Percentiles rank a stretch among this genome's conserved stretches.
Evolutionary conservation across 495 filamentous ascomycete species (phyloP).

Genomic region (Neurospora tetrasperma): DNA sequence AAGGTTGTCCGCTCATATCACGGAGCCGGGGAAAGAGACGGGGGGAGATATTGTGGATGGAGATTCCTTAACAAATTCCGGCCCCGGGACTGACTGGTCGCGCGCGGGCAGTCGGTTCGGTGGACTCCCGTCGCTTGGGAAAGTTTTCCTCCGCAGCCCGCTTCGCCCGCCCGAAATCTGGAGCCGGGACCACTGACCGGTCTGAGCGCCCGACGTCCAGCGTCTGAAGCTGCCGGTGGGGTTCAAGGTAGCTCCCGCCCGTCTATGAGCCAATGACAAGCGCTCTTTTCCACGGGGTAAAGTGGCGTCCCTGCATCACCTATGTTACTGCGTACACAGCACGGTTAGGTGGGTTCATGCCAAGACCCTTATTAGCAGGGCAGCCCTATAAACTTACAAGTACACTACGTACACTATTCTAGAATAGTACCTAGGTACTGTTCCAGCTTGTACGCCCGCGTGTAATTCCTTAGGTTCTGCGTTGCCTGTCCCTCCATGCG

Average conservation of each 20-base stretch:
- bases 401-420: not conserved
- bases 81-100: not conserved
- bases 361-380: not conserved
- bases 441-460: not conserved
- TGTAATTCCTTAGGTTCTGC: not conserved
- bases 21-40: not conserved
- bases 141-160: constrained; percentile 14
- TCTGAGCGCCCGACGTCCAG: constrained; percentile 10
- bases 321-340: not conserved
- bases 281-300: not conserved
- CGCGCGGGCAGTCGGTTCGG: not conserved
- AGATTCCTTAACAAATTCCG: not conserved
- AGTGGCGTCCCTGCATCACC: not conserved
- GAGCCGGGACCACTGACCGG: constrained; percentile 6
- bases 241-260: not conserved
- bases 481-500: not conserved
- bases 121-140: constrained; percentile 1
- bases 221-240: not conserved
- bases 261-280: not conserved
- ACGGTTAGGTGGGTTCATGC: not conserved
- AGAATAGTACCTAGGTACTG: not conserved
- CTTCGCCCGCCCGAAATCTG: not conserved
- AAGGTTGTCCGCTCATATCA: constrained; percentile 10
- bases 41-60: not conserved
- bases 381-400: not conserved